Percentiles rank a stretch among this genome's conserved stretches.
These are phyloP conservation scores for Ganoderma boninense DNA, from an alignment of 1,284 basidiomycete genomes.

Conservation along the genomic window DNA sequence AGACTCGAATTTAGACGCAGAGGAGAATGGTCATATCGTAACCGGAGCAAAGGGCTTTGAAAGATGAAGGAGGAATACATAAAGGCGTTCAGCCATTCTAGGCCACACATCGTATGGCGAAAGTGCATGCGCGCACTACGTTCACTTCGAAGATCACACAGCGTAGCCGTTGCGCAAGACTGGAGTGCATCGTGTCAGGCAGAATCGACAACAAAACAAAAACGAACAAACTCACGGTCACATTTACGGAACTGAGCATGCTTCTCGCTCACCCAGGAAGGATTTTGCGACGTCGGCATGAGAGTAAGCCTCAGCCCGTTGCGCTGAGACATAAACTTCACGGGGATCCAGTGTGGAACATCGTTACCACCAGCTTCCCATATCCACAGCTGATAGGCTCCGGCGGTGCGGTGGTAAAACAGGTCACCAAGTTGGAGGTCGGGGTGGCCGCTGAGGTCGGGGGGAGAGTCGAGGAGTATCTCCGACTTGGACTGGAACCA, in stretches of 20 bases:
- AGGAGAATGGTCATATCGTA: too few species aligned
- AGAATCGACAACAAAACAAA: too few species aligned
- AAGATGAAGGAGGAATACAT: too few species aligned
- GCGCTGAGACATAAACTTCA: background rate
- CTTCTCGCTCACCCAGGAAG: background rate
- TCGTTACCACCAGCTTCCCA: background rate
- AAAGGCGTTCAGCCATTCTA: too few species aligned
- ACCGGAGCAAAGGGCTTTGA: too few species aligned
- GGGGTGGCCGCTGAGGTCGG: background rate
- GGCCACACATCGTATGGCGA: too few species aligned
- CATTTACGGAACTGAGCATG: background rate
- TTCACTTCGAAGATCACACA: background rate
- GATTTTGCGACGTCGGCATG: background rate
- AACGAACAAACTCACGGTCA: background rate
- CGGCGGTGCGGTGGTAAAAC: background rate
- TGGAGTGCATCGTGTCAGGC: too few species aligned
- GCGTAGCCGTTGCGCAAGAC: background rate
- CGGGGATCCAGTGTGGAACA: background rate
- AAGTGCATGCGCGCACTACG: too few species aligned
- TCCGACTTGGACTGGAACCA: background rate
- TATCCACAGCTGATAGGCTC: background rate
- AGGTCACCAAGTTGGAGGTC: background rate
- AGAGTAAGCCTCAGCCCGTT: background rate
- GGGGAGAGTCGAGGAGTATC: background rate
- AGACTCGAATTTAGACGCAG: too few species aligned